Evolutionary conservation across 2,329 filamentous ascomycete species (phyloP).

Genomic region (Neurospora sp.): DNA sequence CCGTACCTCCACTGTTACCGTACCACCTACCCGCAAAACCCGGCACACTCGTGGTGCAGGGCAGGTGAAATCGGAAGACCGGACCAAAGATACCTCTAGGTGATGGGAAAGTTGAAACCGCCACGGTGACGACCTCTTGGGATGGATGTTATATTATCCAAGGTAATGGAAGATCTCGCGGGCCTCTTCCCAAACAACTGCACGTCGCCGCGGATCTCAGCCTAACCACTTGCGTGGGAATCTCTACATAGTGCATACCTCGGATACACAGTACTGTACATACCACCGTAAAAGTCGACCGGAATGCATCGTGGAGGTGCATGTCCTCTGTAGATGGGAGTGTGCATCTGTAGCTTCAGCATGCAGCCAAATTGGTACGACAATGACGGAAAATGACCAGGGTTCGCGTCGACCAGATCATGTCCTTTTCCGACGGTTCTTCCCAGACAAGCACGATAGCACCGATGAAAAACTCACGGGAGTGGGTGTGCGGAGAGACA

Average conservation of each 20-base stretch:
- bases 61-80: neutral
- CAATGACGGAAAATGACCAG: conserved; percentile 19
- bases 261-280: neutral
- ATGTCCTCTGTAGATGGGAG: conserved; percentile 1
- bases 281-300: neutral
- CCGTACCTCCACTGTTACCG: neutral
- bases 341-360: conserved; percentile 8
- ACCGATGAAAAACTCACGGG: neutral
- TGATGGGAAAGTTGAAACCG: neutral
- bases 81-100: neutral
- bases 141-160: neutral
- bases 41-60: neutral
- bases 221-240: neutral
- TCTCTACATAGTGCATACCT: neutral
- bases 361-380: conserved; percentile 13
- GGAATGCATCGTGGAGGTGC: neutral
- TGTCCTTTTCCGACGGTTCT: neutral
- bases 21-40: neutral
- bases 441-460: neutral
- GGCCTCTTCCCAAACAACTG: neutral
- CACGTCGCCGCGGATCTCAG: neutral
- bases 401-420: conserved; percentile 6
- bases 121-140: neutral
- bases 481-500: neutral
- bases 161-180: neutral